Percentiles rank a stretch among this genome's conserved stretches.
Conservation (phyloP, 2,329 filamentous ascomycete species). For the Arthrinium phaeospermum region DNA sequence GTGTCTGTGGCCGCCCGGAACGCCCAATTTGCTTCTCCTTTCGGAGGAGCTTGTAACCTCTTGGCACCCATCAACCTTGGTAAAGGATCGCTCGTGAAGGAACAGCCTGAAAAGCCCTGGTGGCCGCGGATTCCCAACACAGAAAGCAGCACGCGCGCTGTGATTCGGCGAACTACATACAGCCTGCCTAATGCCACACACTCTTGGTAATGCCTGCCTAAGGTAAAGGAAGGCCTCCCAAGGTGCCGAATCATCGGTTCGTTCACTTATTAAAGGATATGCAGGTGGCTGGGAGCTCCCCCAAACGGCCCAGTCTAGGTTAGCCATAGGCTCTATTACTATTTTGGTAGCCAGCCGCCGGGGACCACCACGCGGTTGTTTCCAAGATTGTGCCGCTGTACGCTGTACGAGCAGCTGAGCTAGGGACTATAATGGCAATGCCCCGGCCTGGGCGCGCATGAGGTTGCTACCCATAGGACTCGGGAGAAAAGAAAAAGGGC, state of each 20-base stretch:
- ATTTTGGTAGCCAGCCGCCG: constrained; percentile 16
- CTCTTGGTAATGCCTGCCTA: neutral
- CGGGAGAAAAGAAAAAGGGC: constrained; percentile 7
- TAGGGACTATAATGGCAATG: constrained; percentile 7
- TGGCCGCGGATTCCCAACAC: neutral
- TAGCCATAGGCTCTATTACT: constrained; percentile 2
- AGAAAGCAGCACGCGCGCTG: neutral
- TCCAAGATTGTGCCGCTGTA: constrained; percentile 13
- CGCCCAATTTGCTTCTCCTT: constrained; percentile 16
- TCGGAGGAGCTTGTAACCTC: constrained; percentile 12
- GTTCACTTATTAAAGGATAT: neutral
- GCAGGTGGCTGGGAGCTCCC: constrained; percentile 2
- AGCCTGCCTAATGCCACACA: neutral
- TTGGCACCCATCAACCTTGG: constrained; percentile 2
- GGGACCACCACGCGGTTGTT: constrained; percentile 12
- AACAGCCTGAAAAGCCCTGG: neutral
- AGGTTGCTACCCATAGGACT: constrained; percentile 1
- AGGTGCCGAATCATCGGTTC: constrained; percentile 10
- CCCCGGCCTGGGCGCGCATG: constrained; percentile 6
- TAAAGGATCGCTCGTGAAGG: neutral
- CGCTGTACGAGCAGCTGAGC: neutral
- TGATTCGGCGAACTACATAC: constrained; percentile 2
- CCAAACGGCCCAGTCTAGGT: neutral
- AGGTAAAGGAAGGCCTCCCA: neutral
- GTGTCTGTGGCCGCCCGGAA: constrained; percentile 10